These are phyloP conservation scores for Marasmius oreades DNA, from an alignment of 1,284 basidiomycete species.

Conservation along the genomic window DNA sequence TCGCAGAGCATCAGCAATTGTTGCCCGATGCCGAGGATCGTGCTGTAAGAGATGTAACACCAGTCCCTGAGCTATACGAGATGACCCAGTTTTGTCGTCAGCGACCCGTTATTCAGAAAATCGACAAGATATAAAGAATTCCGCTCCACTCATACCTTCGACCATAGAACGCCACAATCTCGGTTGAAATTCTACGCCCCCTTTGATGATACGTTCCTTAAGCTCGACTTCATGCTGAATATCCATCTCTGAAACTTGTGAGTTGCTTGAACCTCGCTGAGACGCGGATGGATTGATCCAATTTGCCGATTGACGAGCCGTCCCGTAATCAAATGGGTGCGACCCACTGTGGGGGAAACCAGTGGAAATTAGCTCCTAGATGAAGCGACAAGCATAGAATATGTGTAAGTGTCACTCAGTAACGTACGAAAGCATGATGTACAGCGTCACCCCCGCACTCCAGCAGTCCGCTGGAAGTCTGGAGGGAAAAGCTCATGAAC, in stretches of 20 bases:
- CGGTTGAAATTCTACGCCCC: slow-evolving; percentile 51
- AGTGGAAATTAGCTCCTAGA: background rate
- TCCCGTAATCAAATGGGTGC: slow-evolving; percentile 69
- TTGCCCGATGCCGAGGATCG: slow-evolving; percentile 54
- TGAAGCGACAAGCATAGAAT: too few relatives aligned
- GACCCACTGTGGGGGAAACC: slow-evolving; percentile 44
- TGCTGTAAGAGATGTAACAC: slow-evolving; percentile 55
- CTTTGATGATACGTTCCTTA: slow-evolving; percentile 66
- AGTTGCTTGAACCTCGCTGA: slow-evolving; percentile 20
- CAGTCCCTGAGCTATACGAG: slow-evolving; percentile 50
- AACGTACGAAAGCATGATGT: slow-evolving; percentile 76
- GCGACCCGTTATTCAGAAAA: too few relatives aligned
- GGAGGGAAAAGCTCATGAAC: background rate
- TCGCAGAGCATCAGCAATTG: slow-evolving; percentile 54
- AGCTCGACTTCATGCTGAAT: slow-evolving; percentile 51
- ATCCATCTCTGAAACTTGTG: slow-evolving; percentile 45
- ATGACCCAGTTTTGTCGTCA: background rate
- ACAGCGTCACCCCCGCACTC: slow-evolving; percentile 77
- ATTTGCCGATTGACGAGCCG: slow-evolving; percentile 27
- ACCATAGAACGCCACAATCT: slow-evolving; percentile 51
- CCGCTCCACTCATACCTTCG: slow-evolving; percentile 46
- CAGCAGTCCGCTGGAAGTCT: slow-evolving; percentile 82
- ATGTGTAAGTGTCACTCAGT: too few relatives aligned
- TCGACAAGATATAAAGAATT: background rate
- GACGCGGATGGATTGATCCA: slow-evolving; percentile 33